Base-by-base conservation (phyloP, 148 eudicot genomes). In the Rhododendron henanense region DNA sequence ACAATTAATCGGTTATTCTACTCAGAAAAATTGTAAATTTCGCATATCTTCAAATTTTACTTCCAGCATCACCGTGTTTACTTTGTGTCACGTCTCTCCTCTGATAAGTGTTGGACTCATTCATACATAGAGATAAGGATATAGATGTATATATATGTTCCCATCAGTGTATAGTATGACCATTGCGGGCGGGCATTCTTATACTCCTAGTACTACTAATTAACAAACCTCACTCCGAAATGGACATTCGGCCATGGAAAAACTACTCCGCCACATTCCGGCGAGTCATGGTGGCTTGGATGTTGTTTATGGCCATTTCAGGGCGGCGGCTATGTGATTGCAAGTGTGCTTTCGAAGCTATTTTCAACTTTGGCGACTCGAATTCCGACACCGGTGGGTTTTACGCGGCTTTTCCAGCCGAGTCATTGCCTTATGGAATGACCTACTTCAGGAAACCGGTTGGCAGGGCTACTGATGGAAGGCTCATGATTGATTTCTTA, bases 281-380 rank as follows among this genome's bases (percentile, higher is more conserved):
- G 84, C 89, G 35, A 85, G 55, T 71, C 28, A 33, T 87, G 84
- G 75, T 87, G 85, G 78, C 84, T 84, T 81, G 57, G 82, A 28
- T 61, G 69, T 53, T 86, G 80, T 33, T 86, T 14, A 55, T 86
- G 75, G 87, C 79, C 15, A 16, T 87, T 63, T 23, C 79, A 10
- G 79, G 65, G 53, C 50, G 88, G 21, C 44, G 19, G 41, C 76
- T 73, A 10, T 48, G 83, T 74, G 91, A 90, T 5, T 86, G 90
- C 19, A 92, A 92, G 85, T 97, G 99, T 87, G 88, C 83, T 5
- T 92, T 94, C 35, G 87, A 93, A 85, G 99, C 94, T 0, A 95
- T 97, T 67, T 94, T 95, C 88, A 97, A 94, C 89, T 97, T 95
- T 25, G 99, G 98, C 2, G 98, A 97, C 85, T 95, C 98, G 0